phyloP scores from a whole-genome alignment of 495 filamentous ascomycete genomes.

The Neurospora discreta region DNA sequence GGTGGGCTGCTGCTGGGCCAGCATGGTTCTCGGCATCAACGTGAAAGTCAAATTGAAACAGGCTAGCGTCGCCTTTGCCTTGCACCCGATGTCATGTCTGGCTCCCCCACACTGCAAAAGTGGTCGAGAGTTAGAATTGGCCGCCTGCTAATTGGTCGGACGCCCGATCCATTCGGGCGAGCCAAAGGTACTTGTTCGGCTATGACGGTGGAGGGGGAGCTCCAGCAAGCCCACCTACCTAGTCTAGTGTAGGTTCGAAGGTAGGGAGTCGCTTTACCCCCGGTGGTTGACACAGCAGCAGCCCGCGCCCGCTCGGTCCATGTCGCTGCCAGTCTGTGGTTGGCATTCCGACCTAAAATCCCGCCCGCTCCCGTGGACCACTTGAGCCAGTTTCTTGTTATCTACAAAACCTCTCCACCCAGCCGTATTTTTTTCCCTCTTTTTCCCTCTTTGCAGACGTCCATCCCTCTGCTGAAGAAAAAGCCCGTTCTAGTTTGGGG shows the following conservation, averaged over 20 bases:
- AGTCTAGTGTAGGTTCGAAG: background rate
- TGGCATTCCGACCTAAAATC: slow-evolving; percentile 24
- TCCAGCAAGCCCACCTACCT: too few species aligned
- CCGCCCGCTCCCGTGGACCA: slow-evolving; percentile 11
- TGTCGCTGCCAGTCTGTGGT: slow-evolving; percentile 5
- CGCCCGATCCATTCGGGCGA: slow-evolving; percentile 15
- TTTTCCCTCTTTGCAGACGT: slow-evolving; percentile 6
- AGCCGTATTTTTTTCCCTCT: slow-evolving; percentile 13
- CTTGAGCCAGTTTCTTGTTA: slow-evolving; percentile 8
- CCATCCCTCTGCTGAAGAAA: slow-evolving; percentile 1
- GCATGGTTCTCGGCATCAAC: background rate
- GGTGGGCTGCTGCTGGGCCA: background rate
- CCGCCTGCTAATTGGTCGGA: slow-evolving; percentile 14
- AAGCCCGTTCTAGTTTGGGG: slow-evolving; percentile 4
- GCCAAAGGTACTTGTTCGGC: slow-evolving; percentile 21
- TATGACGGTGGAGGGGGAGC: slow-evolving; percentile 24
- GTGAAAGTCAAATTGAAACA: slow-evolving; percentile 6
- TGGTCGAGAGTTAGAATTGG: slow-evolving; percentile 12
- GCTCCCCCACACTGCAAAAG: slow-evolving; percentile 19
- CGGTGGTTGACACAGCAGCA: background rate
- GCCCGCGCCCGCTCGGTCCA: background rate
- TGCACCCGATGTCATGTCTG: slow-evolving; percentile 18
- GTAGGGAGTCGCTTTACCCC: background rate
- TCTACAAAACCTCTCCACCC: slow-evolving; percentile 22
- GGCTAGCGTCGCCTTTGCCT: slow-evolving; percentile 9